phyloP scores from a whole-genome alignment of 805 yeast genomes.

The Naumovozyma baii region DNA sequence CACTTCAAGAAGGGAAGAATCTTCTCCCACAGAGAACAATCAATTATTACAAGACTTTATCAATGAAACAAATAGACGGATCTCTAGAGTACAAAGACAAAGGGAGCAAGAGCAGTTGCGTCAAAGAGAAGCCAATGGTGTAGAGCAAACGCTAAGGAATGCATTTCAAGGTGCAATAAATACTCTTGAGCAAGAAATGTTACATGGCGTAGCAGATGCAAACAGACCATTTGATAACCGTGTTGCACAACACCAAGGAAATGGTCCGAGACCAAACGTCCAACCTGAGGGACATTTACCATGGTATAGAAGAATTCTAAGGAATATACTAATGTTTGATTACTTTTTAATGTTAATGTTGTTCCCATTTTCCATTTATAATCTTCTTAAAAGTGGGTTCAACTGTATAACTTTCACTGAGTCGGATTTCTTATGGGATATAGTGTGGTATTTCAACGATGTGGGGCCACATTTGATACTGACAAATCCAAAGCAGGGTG shows the following conservation, averaged over 20 bases:
- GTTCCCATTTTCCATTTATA: constrained; percentile 28
- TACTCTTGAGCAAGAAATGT: not conserved
- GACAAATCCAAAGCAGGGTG: constrained; percentile 1
- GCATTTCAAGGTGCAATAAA: not conserved
- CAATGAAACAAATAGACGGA: not conserved
- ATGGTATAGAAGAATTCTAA: constrained; percentile 6
- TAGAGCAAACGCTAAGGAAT: not conserved
- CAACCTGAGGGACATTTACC: not conserved
- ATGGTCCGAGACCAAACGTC: too few relatives aligned
- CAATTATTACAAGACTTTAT: too few relatives aligned
- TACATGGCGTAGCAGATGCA: too few relatives aligned
- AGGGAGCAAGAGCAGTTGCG: not conserved
- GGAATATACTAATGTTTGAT: constrained; percentile 23
- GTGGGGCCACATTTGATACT: not conserved
- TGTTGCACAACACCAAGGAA: too few relatives aligned
- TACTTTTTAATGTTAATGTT: constrained; percentile 21
- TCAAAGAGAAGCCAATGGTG: not conserved
- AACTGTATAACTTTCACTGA: constrained; percentile 24
- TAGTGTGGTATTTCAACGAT: constrained; percentile 17
- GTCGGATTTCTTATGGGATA: constrained; percentile 21
- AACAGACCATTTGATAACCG: too few relatives aligned
- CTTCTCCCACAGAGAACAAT: too few relatives aligned
- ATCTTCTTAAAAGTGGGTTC: constrained; percentile 22
- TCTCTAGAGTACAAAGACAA: not conserved
- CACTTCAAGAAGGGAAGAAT: too few relatives aligned